Evolutionary conservation across 192 early-diverging fungal species (phyloP).

Genomic region (Entomortierella lignicola): DNA sequence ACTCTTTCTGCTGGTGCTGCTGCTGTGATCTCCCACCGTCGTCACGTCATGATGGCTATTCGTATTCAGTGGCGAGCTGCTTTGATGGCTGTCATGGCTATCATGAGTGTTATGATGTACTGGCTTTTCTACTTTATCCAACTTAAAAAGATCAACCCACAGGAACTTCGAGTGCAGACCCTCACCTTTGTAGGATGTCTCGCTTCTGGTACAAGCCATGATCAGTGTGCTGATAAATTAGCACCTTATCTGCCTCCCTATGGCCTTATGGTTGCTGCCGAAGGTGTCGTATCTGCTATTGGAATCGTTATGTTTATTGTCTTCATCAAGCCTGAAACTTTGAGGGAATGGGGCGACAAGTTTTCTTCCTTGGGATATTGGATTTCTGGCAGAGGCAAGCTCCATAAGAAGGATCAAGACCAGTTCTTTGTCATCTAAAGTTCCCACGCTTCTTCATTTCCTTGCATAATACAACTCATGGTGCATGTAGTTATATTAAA

Average conservation of each 20-base stretch:
- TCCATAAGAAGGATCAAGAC: conserved; percentile 58
- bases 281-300: conserved; percentile 55
- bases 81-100: conserved; percentile 57
- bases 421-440: conserved; percentile 64
- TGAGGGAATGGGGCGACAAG: conserved; percentile 60
- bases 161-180: conserved; percentile 14
- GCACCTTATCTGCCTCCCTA: conserved; percentile 57
- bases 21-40: conserved; percentile 46
- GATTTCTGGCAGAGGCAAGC: conserved; percentile 34
- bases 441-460: background rate
- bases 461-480: no score
- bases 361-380: conserved; percentile 50
- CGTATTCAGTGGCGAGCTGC: conserved; percentile 69
- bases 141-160: conserved; percentile 46
- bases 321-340: conserved; percentile 57
- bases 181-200: conserved; percentile 60
- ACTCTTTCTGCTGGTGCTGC: conserved; percentile 41
- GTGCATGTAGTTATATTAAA: no score
- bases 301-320: conserved; percentile 60
- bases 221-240: conserved; percentile 51
- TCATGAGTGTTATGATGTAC: conserved; percentile 60
- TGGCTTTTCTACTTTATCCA: conserved; percentile 68
- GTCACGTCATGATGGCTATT: conserved; percentile 62
- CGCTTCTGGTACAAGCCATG: conserved; percentile 38
- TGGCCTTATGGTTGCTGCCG: conserved; percentile 60